These are phyloP conservation scores for Keqinozyma sinolaborantium DNA, from an alignment of 1,139 yeast genomes.

Conservation along the genomic window DNA sequence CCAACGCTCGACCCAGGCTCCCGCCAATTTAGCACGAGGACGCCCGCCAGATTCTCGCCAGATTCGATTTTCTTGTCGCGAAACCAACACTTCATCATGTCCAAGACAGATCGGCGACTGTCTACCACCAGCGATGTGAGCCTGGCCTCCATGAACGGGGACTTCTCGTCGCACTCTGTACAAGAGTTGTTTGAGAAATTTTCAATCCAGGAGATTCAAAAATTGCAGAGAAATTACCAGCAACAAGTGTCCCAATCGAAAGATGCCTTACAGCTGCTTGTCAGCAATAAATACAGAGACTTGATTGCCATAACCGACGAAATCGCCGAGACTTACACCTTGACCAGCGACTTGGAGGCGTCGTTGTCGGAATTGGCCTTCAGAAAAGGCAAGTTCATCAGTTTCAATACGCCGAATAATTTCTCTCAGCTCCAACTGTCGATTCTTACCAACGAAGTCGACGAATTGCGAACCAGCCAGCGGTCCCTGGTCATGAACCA, in stretches of 20 bases:
- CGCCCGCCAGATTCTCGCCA: too few relatives aligned
- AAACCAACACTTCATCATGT: too few relatives aligned
- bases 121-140: not conserved
- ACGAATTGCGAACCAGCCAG: not conserved
- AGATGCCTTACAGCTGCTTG: slow-evolving; percentile 51
- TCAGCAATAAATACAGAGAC: slow-evolving; percentile 66
- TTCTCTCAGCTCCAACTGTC: slow-evolving; percentile 18
- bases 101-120: not conserved
- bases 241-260: slow-evolving; percentile 18
- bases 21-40: too few relatives aligned
- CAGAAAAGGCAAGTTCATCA: slow-evolving; percentile 25
- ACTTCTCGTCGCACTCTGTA: slow-evolving; percentile 12
- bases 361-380: slow-evolving; percentile 32
- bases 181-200: slow-evolving; percentile 35
- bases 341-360: slow-evolving; percentile 27
- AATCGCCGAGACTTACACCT: slow-evolving; percentile 50
- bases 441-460: slow-evolving; percentile 14
- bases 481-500: slow-evolving; percentile 6
- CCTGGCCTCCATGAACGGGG: not conserved
- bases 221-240: slow-evolving; percentile 26
- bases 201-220: slow-evolving; percentile 33
- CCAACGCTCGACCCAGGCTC: too few relatives aligned
- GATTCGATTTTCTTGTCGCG: too few relatives aligned
- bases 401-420: slow-evolving; percentile 18
- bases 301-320: slow-evolving; percentile 67